Base-by-base conservation (phyloP, 2,329 filamentous ascomycete species). In the Mariannaea sp. region DNA sequence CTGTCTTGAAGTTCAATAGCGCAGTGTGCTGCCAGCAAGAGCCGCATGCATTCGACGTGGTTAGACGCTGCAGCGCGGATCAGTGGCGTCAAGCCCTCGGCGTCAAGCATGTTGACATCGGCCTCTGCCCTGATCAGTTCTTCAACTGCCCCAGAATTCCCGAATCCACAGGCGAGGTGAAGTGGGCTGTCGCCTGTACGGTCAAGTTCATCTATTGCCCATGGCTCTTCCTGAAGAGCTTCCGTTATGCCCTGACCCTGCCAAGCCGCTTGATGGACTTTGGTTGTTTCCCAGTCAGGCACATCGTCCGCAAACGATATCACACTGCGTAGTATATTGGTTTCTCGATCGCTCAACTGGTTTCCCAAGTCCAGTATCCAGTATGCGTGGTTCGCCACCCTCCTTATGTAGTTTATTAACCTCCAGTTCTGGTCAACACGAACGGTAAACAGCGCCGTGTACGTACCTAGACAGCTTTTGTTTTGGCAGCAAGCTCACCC, bases 101-200 rank as follows among this genome's bases (percentile, higher is more conserved):
- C 1, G 26, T 3, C 1, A 1, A 1, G 39, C 5, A 26, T 8
- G 1, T 59, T 45, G 9, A 54, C 0, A 2, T 64, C 6, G 2
- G 57, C 54, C 0, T 44, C 43, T 7, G 43, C 57, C 0, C 4
- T 22, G 0, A 59, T 36, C 14, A 64, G 17, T 6, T 55, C 22
- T 20, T 46, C 27, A 0, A 58, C 7, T 10, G 20, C 48, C 0
- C 32, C 5, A 0, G 13, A 1, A 1, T 56, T 32, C 3, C 13
- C 3, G 0, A 0, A 0, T 0, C 0, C 0, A 1, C 14, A 1
- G 1, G 56, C 40, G 0, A 26, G 0, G 3, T 58, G 52, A 0
- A 64, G 49, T 1, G 61, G 56, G 0, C 36, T 3, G 0, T 0
- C 0, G 3, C 54, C 61, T 0, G 0, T 0, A 7, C 36, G 6